Percentiles rank a stretch among this genome's conserved stretches.
Evolutionary conservation across 371 early-diverging fungal genomes (phyloP).

Genomic region (Mycotypha africana): DNA sequence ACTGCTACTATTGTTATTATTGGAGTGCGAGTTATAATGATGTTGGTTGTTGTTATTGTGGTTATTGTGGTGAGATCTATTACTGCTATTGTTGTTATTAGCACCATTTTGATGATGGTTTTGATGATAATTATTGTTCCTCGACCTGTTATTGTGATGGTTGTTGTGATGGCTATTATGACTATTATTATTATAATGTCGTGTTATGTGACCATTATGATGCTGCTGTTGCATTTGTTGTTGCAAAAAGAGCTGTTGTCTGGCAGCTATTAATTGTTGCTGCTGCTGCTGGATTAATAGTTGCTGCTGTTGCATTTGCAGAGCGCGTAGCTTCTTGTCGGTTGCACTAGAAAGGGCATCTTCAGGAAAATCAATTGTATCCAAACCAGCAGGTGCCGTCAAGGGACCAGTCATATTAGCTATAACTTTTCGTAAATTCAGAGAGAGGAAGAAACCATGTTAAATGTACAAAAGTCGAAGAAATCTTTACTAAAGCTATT

Average conservation of each 20-base stretch:
- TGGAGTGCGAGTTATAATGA: no score
- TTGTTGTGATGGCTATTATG: not conserved
- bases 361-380: slow-evolving; percentile 19
- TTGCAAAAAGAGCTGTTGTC: slow-evolving; percentile 14
- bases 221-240: slow-evolving; percentile 16
- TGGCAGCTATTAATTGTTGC: slow-evolving; percentile 19
- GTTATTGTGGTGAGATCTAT: not conserved
- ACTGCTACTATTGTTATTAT: slow-evolving; percentile 33
- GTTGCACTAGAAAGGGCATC: slow-evolving; percentile 12
- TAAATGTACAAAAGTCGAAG: no score
- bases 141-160: not conserved
- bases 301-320: slow-evolving; percentile 55
- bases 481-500: no score
- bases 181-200: not conserved
- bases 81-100: no score
- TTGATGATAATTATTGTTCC: not conserved
- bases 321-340: slow-evolving; percentile 48
- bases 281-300: slow-evolving; percentile 31
- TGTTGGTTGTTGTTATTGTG: slow-evolving; percentile 12
- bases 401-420: slow-evolving; percentile 24
- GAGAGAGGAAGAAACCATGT: no score
- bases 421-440: no score
- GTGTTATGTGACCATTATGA: slow-evolving; percentile 9
- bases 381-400: slow-evolving; percentile 29
- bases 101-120: not conserved